A percentile compares a stretch with the other conserved stretches of the same genome.
Conservation (phyloP, 2,329 filamentous ascomycete species). For the Talaromyces sp. region DNA sequence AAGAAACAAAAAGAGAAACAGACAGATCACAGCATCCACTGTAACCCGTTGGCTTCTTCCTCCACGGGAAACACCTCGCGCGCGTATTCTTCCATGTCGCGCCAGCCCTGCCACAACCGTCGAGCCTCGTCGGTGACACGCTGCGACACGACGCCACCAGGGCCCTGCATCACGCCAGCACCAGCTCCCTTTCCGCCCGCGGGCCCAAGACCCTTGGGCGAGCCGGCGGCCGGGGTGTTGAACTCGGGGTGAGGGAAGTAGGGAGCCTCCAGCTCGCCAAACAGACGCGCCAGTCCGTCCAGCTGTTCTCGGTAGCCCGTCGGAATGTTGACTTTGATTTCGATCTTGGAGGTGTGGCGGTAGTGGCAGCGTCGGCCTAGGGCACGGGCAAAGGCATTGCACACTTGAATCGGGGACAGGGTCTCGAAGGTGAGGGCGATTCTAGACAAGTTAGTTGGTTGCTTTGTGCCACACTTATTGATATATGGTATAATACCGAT, state of each 20-base stretch:
- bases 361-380: conserved; percentile 76
- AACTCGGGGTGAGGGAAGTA: conserved; percentile 61
- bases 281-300: conserved; percentile 57
- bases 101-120: conserved; percentile 83
- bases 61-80: conserved; percentile 90
- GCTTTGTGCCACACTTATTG: neutral
- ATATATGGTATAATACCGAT: conserved; percentile 47
- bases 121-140: conserved; percentile 71
- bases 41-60: conserved; percentile 87
- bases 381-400: conserved; percentile 71
- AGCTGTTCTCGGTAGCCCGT: conserved; percentile 85
- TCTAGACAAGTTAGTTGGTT: conserved; percentile 38
- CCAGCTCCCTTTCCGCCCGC: conserved; percentile 37
- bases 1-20: neutral
- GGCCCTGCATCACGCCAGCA: conserved; percentile 43
- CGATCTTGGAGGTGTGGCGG: conserved; percentile 66
- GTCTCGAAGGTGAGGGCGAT: conserved; percentile 90
- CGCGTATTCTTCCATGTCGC: conserved; percentile 90
- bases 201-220: conserved; percentile 33
- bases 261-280: conserved; percentile 56
- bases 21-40: conserved; percentile 68
- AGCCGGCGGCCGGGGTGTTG: conserved; percentile 34
- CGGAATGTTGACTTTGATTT: conserved; percentile 81
- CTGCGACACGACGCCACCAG: conserved; percentile 57
- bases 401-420: conserved; percentile 77